These are phyloP conservation scores for Colletotrichum zoysiae DNA, from an alignment of 2,329 filamentous ascomycete genomes.

Conservation along the genomic window DNA sequence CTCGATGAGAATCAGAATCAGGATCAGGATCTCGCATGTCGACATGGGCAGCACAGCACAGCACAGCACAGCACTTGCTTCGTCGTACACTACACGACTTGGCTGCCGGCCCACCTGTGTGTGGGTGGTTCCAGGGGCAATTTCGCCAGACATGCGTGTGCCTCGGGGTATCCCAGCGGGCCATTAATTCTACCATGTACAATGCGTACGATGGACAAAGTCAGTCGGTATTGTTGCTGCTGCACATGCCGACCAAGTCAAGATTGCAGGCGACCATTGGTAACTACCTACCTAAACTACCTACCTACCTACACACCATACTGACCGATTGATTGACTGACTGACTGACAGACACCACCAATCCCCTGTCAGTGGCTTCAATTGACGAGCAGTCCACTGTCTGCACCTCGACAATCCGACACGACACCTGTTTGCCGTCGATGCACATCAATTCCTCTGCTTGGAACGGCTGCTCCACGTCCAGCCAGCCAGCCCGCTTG, in stretches of 20 bases:
- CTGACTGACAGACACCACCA: too few species aligned
- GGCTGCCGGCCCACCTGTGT: conserved; percentile 22
- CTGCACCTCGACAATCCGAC: not conserved
- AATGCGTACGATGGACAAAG: too few species aligned
- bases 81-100: conserved; percentile 6
- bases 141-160: conserved; percentile 24
- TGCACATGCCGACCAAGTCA: not conserved
- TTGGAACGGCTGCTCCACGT: conserved; percentile 13
- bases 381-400: not conserved
- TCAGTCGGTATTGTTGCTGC: not conserved
- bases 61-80: too few species aligned
- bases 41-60: conserved; percentile 10
- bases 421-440: not conserved
- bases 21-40: conserved; percentile 40
- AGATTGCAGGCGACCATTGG: conserved; percentile 8
- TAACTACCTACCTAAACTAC: too few species aligned
- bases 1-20: conserved; percentile 34
- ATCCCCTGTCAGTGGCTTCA: not conserved
- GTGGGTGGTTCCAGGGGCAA: conserved; percentile 22
- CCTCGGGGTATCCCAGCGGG: conserved; percentile 24
- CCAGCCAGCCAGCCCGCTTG: not conserved
- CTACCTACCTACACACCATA: too few species aligned
- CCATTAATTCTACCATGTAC: not conserved
- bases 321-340: too few species aligned
- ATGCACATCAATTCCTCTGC: conserved; percentile 13